Percentiles rank a stretch among this genome's conserved stretches.
Conservation (phyloP, 2,329 filamentous ascomycete genomes). For the Niveomyces coronatus region DNA sequence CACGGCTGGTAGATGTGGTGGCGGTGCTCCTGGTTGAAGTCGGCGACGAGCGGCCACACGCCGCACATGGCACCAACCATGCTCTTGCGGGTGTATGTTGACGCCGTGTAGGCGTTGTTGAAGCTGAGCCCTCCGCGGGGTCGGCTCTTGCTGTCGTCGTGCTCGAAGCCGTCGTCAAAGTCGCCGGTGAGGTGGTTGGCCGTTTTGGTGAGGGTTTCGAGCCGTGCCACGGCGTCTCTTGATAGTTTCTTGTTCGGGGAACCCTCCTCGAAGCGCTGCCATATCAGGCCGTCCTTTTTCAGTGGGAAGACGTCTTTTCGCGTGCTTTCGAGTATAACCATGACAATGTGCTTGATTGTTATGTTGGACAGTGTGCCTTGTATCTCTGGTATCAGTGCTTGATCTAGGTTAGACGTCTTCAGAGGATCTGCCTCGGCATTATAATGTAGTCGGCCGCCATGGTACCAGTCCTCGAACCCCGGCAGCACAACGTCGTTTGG, state of each 20-base stretch:
- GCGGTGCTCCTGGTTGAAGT: constrained; percentile 31
- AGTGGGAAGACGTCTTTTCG: constrained; percentile 35
- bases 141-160: constrained; percentile 8
- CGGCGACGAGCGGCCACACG: constrained; percentile 28
- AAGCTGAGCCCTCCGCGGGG: constrained; percentile 29
- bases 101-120: constrained; percentile 29
- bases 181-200: constrained; percentile 26
- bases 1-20: constrained; percentile 35
- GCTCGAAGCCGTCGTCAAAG: constrained; percentile 23
- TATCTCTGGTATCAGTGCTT: constrained; percentile 20
- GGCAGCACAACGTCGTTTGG: constrained; percentile 13
- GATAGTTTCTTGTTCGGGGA: constrained; percentile 23
- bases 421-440: constrained; percentile 26
- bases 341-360: constrained; percentile 31
- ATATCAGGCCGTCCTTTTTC: constrained; percentile 29
- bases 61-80: constrained; percentile 31
- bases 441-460: constrained; percentile 20
- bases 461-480: constrained; percentile 21
- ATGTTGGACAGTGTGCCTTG: constrained; percentile 18
- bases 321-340: constrained; percentile 33
- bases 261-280: constrained; percentile 23
- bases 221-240: constrained; percentile 17
- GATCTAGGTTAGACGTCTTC: constrained; percentile 28
- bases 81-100: constrained; percentile 35
- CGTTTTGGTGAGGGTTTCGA: constrained; percentile 20